Conservation (phyloP, 768 basidiomycete genomes). For the Tylopilus vinaceipallidus region DNA sequence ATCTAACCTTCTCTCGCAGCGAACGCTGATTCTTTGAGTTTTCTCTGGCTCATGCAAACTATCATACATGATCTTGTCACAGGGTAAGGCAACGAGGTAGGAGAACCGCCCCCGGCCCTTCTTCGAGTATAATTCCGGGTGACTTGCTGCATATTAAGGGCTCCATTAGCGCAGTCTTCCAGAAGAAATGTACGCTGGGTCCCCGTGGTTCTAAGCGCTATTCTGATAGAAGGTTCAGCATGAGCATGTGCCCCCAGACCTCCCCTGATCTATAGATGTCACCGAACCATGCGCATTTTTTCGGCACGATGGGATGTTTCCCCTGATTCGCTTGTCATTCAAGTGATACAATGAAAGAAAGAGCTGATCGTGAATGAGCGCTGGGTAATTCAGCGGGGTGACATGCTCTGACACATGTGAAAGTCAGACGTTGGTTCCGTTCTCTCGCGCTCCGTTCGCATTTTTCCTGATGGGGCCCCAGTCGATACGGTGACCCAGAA, state of each 20-base stretch:
- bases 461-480: conserved; percentile 30
- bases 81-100: background rate
- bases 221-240: background rate
- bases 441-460: background rate
- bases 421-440: background rate
- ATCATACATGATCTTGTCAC: background rate
- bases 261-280: background rate
- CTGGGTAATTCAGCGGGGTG: background rate
- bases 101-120: background rate
- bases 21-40: background rate
- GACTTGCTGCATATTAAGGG: background rate
- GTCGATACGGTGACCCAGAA: conserved; percentile 4
- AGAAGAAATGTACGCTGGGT: background rate
- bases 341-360: background rate
- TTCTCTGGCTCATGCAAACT: background rate
- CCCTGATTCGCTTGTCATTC: background rate
- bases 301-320: background rate
- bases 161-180: background rate
- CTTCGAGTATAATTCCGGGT: background rate
- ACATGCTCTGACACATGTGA: background rate
- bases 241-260: background rate
- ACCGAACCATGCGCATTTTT: background rate
- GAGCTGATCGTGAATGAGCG: conserved; percentile 15
- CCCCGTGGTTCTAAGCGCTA: background rate
- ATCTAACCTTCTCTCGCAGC: background rate